Evolutionary conservation across 1,139 yeast species (phyloP), one percentile per base, ranked within the genome.

Genomic region (Sugiyamaella grinbergsii): DNA sequence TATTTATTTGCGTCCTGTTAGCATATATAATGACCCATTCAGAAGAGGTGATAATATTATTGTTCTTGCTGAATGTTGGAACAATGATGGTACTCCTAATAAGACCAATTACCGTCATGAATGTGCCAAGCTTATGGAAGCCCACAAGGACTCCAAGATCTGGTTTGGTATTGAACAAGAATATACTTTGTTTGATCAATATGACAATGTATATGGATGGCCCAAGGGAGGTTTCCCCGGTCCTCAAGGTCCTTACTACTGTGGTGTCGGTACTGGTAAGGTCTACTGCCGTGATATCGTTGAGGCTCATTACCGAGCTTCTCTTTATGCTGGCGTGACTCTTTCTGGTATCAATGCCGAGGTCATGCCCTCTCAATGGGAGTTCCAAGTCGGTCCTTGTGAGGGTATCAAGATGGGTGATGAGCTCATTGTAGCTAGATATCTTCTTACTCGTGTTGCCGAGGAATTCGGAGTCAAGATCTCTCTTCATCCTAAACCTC

Each of bases 321-420:
- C 97, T 78, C 79, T 93, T 59, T 85, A 87, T 71, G 83, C 98
- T 58, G 98, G 97, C 68, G 73, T 93, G 63, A 77, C 79, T 69
- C 83, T 91, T 62, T 85, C 96, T 52, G 98, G 98, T 78, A 91
- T 93, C 72, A 93, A 93, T 73, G 98, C 98, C 63, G 98, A 93
- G 79, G 98, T 93, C 61, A 93, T 93, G 98, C 98, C 98, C 54
- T 89, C 98, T 54, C 98, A 93, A 81, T 93, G 98, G 98, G 98
- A 93, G 78, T 93, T 87, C 87, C 98, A 93, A 79, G 98, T 93
- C 63, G 98, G 98, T 68, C 98, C 98, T 59, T 89, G 97, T 76
- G 81, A 74, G 59, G 98, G 98, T 68, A 91, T 93, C 71, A 72
- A 76, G 63, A 91, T 93, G 97, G 98, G 97, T 72, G 98, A 93